Evolutionary conservation across 176 grass and related monocot species (phyloP), one percentile per base, ranked within the genome.

Genomic region (Cymbopogon citratus): DNA sequence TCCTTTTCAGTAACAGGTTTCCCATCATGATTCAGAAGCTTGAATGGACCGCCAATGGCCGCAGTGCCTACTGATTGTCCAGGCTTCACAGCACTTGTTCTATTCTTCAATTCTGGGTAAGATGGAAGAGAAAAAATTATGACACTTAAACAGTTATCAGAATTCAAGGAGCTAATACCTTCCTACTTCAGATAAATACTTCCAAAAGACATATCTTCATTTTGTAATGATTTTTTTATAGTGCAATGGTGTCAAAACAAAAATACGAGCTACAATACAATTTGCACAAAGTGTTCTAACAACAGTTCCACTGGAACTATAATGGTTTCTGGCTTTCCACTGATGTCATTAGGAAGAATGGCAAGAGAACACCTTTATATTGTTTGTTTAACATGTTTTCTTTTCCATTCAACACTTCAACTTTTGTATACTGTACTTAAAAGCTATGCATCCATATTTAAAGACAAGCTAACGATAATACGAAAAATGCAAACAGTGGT

Each of bases 31-130:
- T 80, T 94, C 62, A 87, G 19, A 66, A 98, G 90, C 61, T 87
- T 94, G 75, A 91, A 94, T 78, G 92, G 88, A 11, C 31, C 92
- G 13, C 90, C 95, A 56, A 91, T 94, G 24, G 90, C 90, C 49
- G 90, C 84, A 66, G 81, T 84, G 63, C 86, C 85, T 38, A 66
- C 63, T 48, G 81, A 84, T 70, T 87, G 71, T 41, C 84, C 90
- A 41, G 87, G 87, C 64, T 89, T 89, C 63, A 89, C 86, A 70
- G 67, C 52, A 78, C 84, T 86, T 71, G 75, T 74, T 91, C 74
- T 88, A 52, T 81, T 87, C 74, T 89, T 91, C 29, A 89, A 46
- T 82, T 87, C 86, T 97, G 87, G 9, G 3, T 74, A 41, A 63
- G 75, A 71, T 34, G 39, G 26, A 24, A 24, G 4, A 74, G n/a